These are phyloP conservation scores for Populus tremula DNA, from an alignment of 345 rosid genomes.

Conservation along the genomic window DNA sequence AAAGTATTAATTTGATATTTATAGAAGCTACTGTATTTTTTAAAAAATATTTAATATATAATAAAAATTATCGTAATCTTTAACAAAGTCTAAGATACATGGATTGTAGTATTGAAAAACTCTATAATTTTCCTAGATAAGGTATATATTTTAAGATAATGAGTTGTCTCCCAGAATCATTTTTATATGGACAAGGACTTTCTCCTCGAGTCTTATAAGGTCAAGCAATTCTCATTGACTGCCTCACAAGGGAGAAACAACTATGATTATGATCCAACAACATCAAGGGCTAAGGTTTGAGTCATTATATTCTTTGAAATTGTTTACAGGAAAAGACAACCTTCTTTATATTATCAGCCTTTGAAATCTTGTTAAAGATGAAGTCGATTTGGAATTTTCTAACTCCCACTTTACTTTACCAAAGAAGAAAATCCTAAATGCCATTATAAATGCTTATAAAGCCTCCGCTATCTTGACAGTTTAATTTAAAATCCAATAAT, in stretches of 20 bases:
- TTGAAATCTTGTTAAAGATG: conserved; percentile 16
- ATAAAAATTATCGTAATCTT: too few relatives aligned
- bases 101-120: too few relatives aligned
- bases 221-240: conserved; percentile 9
- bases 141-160: background rate
- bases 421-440: too few relatives aligned
- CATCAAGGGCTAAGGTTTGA: background rate
- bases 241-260: conserved; percentile 5
- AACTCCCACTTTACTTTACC: too few relatives aligned
- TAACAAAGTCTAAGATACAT: too few relatives aligned
- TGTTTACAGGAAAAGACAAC: background rate
- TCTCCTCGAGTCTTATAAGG: background rate
- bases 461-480: rapidly evolving
- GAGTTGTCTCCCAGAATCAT: background rate
- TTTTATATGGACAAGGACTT: background rate
- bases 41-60: too few relatives aligned
- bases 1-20: too few relatives aligned
- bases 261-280: conserved; percentile 8
- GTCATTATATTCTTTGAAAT: conserved; percentile 4
- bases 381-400: background rate
- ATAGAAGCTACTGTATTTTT: too few relatives aligned
- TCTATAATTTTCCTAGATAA: background rate
- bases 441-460: background rate
- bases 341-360: conserved; percentile 8
- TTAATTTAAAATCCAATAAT: too few relatives aligned